A percentile compares a stretch with the other conserved stretches of the same genome.
Conservation (phyloP, 148 eudicot genomes). For the Silene latifolia region DNA sequence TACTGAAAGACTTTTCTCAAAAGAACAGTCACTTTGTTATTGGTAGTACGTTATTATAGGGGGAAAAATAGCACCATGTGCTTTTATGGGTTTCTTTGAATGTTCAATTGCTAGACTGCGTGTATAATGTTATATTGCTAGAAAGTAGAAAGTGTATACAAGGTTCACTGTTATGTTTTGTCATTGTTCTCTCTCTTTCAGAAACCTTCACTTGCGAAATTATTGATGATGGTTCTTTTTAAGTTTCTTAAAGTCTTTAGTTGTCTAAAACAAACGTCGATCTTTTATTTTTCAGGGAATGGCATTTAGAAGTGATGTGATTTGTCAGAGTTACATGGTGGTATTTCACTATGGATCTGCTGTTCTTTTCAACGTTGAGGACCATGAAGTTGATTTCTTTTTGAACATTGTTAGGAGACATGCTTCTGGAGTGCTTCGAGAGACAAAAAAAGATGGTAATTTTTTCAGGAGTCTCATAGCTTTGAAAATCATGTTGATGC, state of each 20-base stretch:
- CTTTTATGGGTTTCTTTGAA: neutral
- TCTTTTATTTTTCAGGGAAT: constrained; percentile 47
- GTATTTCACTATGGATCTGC: constrained; percentile 93
- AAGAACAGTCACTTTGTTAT: neutral
- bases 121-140: no score
- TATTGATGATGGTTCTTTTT: neutral
- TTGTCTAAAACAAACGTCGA: neutral
- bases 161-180: neutral
- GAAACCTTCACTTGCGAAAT: neutral
- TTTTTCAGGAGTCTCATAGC: neutral
- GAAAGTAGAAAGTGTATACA: constrained; percentile 5
- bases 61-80: neutral
- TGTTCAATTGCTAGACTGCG: constrained; percentile 3
- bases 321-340: constrained; percentile 63
- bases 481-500: neutral
- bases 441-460: constrained; percentile 81
- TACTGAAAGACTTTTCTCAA: neutral
- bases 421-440: constrained; percentile 79
- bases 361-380: constrained; percentile 75
- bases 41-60: neutral
- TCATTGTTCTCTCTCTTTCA: neutral
- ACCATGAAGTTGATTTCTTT: constrained; percentile 74
- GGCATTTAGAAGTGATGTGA: constrained; percentile 26
- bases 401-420: constrained; percentile 66
- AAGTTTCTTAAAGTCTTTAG: neutral